Evolutionary conservation across 129 eudicot species (phyloP).

Genomic region (Silybum marianum): DNA sequence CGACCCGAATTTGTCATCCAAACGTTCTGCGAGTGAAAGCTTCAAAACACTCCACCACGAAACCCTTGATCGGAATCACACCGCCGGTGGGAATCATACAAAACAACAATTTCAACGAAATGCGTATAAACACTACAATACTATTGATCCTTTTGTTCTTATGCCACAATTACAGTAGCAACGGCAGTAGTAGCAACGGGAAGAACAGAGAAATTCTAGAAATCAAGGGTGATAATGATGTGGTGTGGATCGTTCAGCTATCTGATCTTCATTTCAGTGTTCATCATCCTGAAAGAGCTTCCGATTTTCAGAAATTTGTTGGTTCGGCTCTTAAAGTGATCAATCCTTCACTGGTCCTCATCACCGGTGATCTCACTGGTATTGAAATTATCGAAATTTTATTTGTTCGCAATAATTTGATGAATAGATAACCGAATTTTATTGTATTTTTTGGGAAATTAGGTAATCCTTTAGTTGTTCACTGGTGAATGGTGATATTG

Average conservation of each 20-base stretch:
- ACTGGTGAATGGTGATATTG: slow-evolving; percentile 9
- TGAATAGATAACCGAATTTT: neutral
- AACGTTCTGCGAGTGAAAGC: neutral
- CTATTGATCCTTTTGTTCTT: slow-evolving; percentile 3
- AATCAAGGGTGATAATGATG: slow-evolving; percentile 47
- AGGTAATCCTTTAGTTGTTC: neutral
- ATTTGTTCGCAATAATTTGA: neutral
- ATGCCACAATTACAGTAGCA: slow-evolving; percentile 4
- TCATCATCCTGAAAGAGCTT: slow-evolving; percentile 85
- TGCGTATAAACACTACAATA: neutral
- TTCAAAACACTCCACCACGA: slow-evolving; percentile 2
- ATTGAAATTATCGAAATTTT: neutral
- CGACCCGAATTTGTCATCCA: slow-evolving; percentile 8
- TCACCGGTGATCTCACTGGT: slow-evolving; percentile 99
- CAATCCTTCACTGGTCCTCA: slow-evolving; percentile 77
- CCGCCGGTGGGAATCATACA: slow-evolving; percentile 5
- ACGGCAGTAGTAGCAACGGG: slow-evolving; percentile 7
- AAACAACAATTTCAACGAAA: neutral
- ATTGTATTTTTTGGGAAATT: neutral
- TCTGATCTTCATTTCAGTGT: slow-evolving; percentile 98
- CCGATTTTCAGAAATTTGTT: slow-evolving; percentile 56
- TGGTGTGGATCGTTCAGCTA: slow-evolving; percentile 91
- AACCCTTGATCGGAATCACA: slow-evolving; percentile 16
- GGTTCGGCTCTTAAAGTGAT: slow-evolving; percentile 55
- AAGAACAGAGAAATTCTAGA: slow-evolving; percentile 38